Percentiles rank a stretch among this genome's conserved stretches.
These are phyloP conservation scores for Fraxinus anomala DNA, from an alignment of 257 asterid species.

Conservation along the genomic window DNA sequence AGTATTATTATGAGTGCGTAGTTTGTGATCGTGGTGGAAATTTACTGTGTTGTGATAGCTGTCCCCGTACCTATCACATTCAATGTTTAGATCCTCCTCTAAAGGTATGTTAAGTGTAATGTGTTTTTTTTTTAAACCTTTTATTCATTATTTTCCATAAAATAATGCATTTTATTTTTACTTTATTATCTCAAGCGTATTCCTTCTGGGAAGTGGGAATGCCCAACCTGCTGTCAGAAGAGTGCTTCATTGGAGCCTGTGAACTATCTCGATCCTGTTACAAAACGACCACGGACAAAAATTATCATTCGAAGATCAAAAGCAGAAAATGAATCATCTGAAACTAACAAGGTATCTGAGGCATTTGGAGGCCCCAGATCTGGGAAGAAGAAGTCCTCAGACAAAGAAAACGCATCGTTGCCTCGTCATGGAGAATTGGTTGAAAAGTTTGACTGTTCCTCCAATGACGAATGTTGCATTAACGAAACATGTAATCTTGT, in stretches of 20 bases:
- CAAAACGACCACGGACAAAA: slow-evolving; percentile 68
- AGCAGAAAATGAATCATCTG: slow-evolving; percentile 45
- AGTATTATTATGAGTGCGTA: slow-evolving; percentile 81
- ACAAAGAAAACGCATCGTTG: slow-evolving; percentile 36
- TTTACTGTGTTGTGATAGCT: slow-evolving; percentile 79
- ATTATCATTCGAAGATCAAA: slow-evolving; percentile 56
- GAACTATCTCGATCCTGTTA: slow-evolving; percentile 41
- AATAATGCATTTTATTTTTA: neutral
- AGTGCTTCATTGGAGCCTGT: slow-evolving; percentile 42
- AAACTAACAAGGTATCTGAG: slow-evolving; percentile 37
- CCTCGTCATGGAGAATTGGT: slow-evolving; percentile 35
- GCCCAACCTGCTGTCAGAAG: slow-evolving; percentile 40
- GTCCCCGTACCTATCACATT: slow-evolving; percentile 79
- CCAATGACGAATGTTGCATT: slow-evolving; percentile 37
- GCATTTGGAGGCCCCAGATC: slow-evolving; percentile 36
- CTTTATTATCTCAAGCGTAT: slow-evolving; percentile 12
- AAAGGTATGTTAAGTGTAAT: slow-evolving; percentile 59
- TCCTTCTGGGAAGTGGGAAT: slow-evolving; percentile 30
- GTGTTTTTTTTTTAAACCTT: neutral
- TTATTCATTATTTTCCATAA: neutral
- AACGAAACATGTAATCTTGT: slow-evolving; percentile 35
- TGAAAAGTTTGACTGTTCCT: slow-evolving; percentile 41
- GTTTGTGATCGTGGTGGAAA: slow-evolving; percentile 83
- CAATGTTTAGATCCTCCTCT: slow-evolving; percentile 84
- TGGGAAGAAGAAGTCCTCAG: slow-evolving; percentile 48